Evolutionary conservation across 2,329 filamentous ascomycete genomes (phyloP).

Genomic region (Dactylella cylindrospora): DNA sequence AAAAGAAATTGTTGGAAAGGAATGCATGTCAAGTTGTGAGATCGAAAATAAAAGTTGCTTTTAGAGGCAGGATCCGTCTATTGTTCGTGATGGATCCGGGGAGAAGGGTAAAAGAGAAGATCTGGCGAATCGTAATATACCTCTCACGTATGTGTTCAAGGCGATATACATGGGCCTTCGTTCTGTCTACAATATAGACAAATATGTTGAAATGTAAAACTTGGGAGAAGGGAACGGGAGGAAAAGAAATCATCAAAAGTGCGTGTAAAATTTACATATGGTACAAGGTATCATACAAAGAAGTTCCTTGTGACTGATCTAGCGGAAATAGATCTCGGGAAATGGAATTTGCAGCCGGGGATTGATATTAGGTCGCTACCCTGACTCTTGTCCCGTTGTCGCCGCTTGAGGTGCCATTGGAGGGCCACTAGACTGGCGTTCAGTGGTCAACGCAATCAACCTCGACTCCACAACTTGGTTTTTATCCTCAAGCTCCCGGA

Average conservation of each 20-base stretch:
- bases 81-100: slow-evolving; percentile 18
- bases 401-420: slow-evolving; percentile 9
- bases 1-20: slow-evolving; percentile 1
- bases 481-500: slow-evolving; percentile 57
- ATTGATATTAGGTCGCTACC: slow-evolving; percentile 18
- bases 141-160: not conserved
- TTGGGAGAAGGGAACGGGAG: not conserved
- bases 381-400: slow-evolving; percentile 19
- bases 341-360: not conserved
- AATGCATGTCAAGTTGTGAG: slow-evolving; percentile 6
- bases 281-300: slow-evolving; percentile 45
- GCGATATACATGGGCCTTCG: not conserved
- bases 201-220: slow-evolving; percentile 2
- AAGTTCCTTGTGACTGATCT: slow-evolving; percentile 31
- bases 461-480: slow-evolving; percentile 54
- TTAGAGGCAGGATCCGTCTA: slow-evolving; percentile 37
- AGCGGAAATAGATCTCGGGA: not conserved
- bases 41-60: slow-evolving; percentile 21
- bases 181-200: not conserved
- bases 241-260: slow-evolving; percentile 28
- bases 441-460: slow-evolving; percentile 8
- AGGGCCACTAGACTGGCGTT: slow-evolving; percentile 14
- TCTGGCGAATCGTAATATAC: slow-evolving; percentile 36
- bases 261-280: slow-evolving; percentile 42
- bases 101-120: slow-evolving; percentile 18